Base-by-base conservation (phyloP, 2,329 filamentous ascomycete species). In the Madurella mycetomatis region DNA sequence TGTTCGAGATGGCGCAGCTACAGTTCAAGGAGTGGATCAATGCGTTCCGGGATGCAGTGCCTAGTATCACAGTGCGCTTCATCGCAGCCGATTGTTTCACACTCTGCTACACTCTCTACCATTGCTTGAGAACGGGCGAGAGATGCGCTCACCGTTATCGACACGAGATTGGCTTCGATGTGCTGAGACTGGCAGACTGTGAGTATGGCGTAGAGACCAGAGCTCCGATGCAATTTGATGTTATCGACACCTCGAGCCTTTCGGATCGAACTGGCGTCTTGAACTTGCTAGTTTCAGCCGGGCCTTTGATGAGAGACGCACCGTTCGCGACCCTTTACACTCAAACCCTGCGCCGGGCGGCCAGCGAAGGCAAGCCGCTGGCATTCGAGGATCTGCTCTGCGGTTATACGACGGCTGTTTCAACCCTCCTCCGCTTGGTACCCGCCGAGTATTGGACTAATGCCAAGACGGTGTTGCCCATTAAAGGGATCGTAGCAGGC, bases 171-270 rank as follows among this genome's bases (percentile, higher is more conserved):
- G 70, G 75, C 39, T 63, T 67, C 15, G 67, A 69, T 9, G 61
- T 67, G 1, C 63, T 83, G 2, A 54, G 65, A 1, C 67, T 84
- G 4, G 73, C 80, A 45, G 44, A 63, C 1, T 56, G 55, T 1
- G 69, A 72, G 3, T 83, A 82, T 58, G 64, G 66, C 1, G 57
- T 59, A 3, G 50, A 49, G 7, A 63, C 64, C 1, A 47, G 51
- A 13, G 75, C 70, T 0, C 76, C 78, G 0, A 65, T 59, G 4
- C 43, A 51, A 3, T 86, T 85, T 60, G 75, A 84, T 61, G 69
- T 79, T 4, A 79, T 86, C 51, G 81, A 86, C 57, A 82, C 79
- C 0, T 74, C 73, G 2, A 74, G 75, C 49, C 65, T 81, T 11
- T 63, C 69, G 1, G 75, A 79, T 53, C 69, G 73, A 47, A 17